Conservation (phyloP, 108 stramenopile genomes). For the Cyclotella sp. region DNA sequence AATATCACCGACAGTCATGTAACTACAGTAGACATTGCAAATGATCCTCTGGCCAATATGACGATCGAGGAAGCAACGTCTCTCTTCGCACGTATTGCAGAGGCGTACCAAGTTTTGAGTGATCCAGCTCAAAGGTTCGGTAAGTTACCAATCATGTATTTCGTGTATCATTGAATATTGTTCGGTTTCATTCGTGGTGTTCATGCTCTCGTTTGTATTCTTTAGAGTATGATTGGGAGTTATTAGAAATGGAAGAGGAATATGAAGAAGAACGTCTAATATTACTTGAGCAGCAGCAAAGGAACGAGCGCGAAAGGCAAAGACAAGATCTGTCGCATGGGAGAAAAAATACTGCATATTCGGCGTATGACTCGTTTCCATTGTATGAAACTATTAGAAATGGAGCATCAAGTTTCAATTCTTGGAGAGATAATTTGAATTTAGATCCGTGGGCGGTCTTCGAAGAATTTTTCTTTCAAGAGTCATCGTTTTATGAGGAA, state of each 20-base stretch:
- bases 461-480: constrained; percentile 77
- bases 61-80: constrained; percentile 64
- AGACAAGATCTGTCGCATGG: neutral
- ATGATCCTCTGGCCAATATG: constrained; percentile 36
- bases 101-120: constrained; percentile 73
- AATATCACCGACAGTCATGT: constrained; percentile 6
- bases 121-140: constrained; percentile 49
- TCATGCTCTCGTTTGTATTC: neutral
- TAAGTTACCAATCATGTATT: neutral
- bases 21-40: constrained; percentile 7
- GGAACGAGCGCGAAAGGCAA: constrained; percentile 15
- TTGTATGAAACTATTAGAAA: constrained; percentile 47
- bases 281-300: constrained; percentile 13
- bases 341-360: neutral
- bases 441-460: constrained; percentile 72
- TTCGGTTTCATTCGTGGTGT: neutral
- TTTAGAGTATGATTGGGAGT: constrained; percentile 72
- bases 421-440: constrained; percentile 54
- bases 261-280: constrained; percentile 40
- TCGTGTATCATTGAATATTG: neutral
- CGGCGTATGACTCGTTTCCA: constrained; percentile 23
- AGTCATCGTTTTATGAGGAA: constrained; percentile 21
- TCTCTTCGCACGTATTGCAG: constrained; percentile 73
- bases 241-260: constrained; percentile 56
- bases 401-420: constrained; percentile 41